Conservation (phyloP, 139 green algal genomes). For the Diplosphaera chodatii region DNA sequence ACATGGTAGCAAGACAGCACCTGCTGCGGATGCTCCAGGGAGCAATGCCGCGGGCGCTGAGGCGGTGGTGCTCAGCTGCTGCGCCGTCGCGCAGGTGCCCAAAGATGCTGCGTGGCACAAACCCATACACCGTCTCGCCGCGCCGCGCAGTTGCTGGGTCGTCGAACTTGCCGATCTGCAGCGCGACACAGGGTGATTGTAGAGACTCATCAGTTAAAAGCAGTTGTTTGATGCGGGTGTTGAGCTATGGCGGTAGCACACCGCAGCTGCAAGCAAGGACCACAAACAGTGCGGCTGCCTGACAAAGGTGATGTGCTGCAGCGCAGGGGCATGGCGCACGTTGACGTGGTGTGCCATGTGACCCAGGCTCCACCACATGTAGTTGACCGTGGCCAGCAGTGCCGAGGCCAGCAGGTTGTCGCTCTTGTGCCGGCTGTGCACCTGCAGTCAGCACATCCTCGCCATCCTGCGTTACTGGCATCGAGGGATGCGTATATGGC, state of each 20-base stretch:
- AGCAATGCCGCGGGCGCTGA: slow-evolving; percentile 4
- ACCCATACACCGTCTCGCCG: slow-evolving; percentile 44
- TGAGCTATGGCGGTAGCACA: too few species aligned
- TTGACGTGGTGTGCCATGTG: slow-evolving; percentile 52
- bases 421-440: slow-evolving; percentile 21
- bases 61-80: slow-evolving; percentile 11
- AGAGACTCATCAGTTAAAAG: too few species aligned
- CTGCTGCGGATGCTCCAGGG: slow-evolving; percentile 20
- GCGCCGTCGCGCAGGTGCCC: slow-evolving; percentile 33
- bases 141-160: slow-evolving; percentile 39
- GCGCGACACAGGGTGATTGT: too few species aligned
- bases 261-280: too few species aligned
- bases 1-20: neutral
- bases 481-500: too few species aligned
- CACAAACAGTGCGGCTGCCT: too few species aligned
- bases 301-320: too few species aligned
- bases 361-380: slow-evolving; percentile 46
- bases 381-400: slow-evolving; percentile 31
- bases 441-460: too few species aligned
- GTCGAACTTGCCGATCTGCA: slow-evolving; percentile 37
- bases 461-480: too few species aligned
- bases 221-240: too few species aligned
- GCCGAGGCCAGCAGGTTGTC: slow-evolving; percentile 25
- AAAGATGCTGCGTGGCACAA: slow-evolving; percentile 36
- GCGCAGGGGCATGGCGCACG: slow-evolving; percentile 6